Evolutionary conservation across 306 rosid genomes (phyloP).

Genomic region (Leucaena leucocephala): DNA sequence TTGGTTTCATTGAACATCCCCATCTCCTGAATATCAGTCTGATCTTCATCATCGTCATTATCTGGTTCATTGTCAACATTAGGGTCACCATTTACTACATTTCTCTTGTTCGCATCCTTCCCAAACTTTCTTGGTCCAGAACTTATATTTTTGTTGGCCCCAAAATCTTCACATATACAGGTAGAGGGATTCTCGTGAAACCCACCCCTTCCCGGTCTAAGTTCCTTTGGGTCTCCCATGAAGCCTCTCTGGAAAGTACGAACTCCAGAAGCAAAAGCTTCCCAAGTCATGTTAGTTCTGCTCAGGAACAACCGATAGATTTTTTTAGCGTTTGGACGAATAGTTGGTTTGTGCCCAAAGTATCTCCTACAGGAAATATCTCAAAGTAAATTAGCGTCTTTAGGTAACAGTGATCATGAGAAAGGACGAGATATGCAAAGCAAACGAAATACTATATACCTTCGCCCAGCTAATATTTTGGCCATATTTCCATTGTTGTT

Average conservation of each 20-base stretch:
- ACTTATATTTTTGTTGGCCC: conserved; percentile 48
- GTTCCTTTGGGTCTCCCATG: conserved; percentile 93
- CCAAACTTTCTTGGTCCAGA: conserved; percentile 56
- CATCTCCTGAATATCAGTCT: conserved; percentile 55
- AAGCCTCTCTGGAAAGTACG: conserved; percentile 91
- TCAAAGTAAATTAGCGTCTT: conserved; percentile 32
- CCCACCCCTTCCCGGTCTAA: conserved; percentile 93
- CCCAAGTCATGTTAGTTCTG: conserved; percentile 88
- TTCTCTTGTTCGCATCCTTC: conserved; percentile 53
- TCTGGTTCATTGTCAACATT: conserved; percentile 69
- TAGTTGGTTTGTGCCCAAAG: conserved; percentile 96
- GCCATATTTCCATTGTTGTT: conserved; percentile 99
- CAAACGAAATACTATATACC: conserved; percentile 51
- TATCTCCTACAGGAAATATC: conserved; percentile 69
- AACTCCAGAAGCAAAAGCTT: conserved; percentile 72
- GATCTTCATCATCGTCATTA: conserved; percentile 73
- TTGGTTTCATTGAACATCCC: conserved; percentile 55
- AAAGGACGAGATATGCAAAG: not conserved
- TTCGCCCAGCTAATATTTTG: conserved; percentile 90
- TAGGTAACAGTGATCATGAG: conserved; percentile 20
- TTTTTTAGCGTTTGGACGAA: conserved; percentile 97
- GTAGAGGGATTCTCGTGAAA: conserved; percentile 95
- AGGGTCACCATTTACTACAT: conserved; percentile 44
- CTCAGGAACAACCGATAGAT: conserved; percentile 70
- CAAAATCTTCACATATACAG: conserved; percentile 87